Evolutionary conservation across 768 basidiomycete genomes (phyloP), one percentile per base, ranked within the genome.

Genomic region (Trametes gibbosa): DNA sequence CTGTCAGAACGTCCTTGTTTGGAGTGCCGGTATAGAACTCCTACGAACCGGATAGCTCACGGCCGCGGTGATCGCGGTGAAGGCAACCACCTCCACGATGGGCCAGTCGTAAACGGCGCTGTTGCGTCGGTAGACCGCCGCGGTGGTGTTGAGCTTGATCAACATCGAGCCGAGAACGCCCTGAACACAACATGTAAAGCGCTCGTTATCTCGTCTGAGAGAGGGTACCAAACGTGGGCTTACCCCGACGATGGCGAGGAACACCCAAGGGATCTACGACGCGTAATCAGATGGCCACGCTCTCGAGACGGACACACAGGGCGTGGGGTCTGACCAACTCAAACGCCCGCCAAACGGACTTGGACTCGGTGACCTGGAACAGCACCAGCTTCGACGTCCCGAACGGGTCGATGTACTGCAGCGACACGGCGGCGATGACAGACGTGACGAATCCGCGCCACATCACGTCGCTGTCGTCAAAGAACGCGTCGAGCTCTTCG

Each of bases 371-470:
- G 57, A 87, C 88, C 70, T 87, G 84, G 67, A 90, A 91, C 27
- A 93, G 76, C 8, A 93, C 91, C 19, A 94, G 79, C 66, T 92
- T 92, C 21, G 88, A 84, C 13, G 88, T 92, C 34, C 87, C 86
- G 69, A 94, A 95, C 0, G 93, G 93, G 66, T 95, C 87, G 47
- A 94, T 80, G 70, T 87, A 85, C 70, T 92, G 89, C 52, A 96
- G 72, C 0, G 89, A 81, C n/a, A 92, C 84, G 1, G 92, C 91
- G 0, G 93, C 93, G 51, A 94, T 82, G 50, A 87, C 90, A 7
- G 91, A 92, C 16, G 90, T 92, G 54, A 92, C 92, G 69, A 96
- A 96, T n/a, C 87, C 90, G 56, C 84, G 79, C 88, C 87, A 89
- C 80, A 89, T 84, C 27, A 89, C 87, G 63, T 92, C 89, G 2